These are phyloP conservation scores for Penicillium sp. DNA, from an alignment of 2,329 filamentous ascomycete genomes.

Conservation along the genomic window DNA sequence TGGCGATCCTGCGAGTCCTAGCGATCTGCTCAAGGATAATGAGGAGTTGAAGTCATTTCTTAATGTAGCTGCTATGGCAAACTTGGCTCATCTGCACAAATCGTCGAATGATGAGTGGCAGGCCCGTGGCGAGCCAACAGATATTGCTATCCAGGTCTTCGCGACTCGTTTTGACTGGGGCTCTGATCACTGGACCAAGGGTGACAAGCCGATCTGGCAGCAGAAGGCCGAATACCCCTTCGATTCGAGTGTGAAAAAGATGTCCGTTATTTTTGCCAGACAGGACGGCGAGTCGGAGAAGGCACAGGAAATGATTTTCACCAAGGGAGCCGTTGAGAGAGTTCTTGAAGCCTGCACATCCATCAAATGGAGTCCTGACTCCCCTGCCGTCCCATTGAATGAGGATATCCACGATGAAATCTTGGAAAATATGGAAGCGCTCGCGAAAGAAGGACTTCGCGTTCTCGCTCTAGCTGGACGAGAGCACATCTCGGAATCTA, in stretches of 20 bases:
- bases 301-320: slow-evolving; percentile 37
- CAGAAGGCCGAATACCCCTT: slow-evolving; percentile 70
- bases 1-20: slow-evolving; percentile 26
- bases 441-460: slow-evolving; percentile 66
- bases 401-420: slow-evolving; percentile 58
- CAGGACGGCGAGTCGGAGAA: slow-evolving; percentile 15
- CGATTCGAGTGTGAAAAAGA: slow-evolving; percentile 73
- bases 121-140: slow-evolving; percentile 67
- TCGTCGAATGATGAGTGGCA: slow-evolving; percentile 58
- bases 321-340: slow-evolving; percentile 63
- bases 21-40: slow-evolving; percentile 48
- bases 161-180: slow-evolving; percentile 68
- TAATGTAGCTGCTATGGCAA: slow-evolving; percentile 64
- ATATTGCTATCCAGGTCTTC: slow-evolving; percentile 75
- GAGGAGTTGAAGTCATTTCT: slow-evolving; percentile 56
- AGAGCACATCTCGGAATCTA: slow-evolving; percentile 11
- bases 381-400: slow-evolving; percentile 47
- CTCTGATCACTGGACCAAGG: slow-evolving; percentile 53
- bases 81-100: slow-evolving; percentile 63
- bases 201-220: slow-evolving; percentile 54
- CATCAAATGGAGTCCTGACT: slow-evolving; percentile 46
- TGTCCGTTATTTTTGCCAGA: slow-evolving; percentile 67
- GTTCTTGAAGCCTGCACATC: slow-evolving; percentile 63
- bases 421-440: slow-evolving; percentile 66
- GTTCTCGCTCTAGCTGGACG: slow-evolving; percentile 65